Base-by-base conservation (phyloP, 1,284 basidiomycete species). In the Tilletia indica region DNA sequence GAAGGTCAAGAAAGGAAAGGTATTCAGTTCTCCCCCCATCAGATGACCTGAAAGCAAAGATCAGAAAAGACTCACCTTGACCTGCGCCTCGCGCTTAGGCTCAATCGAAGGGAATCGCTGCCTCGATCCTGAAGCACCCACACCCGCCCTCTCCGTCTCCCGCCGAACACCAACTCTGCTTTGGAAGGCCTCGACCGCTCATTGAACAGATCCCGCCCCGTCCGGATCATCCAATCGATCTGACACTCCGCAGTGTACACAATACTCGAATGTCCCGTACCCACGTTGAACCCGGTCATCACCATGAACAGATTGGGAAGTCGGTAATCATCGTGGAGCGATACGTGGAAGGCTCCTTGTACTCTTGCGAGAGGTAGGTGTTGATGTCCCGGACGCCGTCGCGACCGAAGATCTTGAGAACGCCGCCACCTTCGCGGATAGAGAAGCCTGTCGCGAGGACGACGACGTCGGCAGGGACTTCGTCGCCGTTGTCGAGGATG, bases 301-400 rank as follows among this genome's bases (percentile, higher is more conserved):
- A 81, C 72, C n/a, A 71, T 61, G 63, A 77, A 72, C 76, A 82
- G 73, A 73, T 84, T 84, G 82, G 82, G 76, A 83, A 83, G 34
- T 75, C 76, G 0, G 76, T 49, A 36, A 79, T 73, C 70, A 83
- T 78, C 12, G 74, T 71, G 11, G 71, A 75, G 42, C 78, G 80
- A 69, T 84, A 84, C 31, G 68, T 39, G 9, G 38, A 47, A 3
- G 66, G 66, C 38, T 76, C 72, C 19, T 42, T 42, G 76, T 76
- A 79, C 12, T 76, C 63, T 4, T 76, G 64, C 68, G 73, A 69
- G 31, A 78, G 67, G 61, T 38, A 64, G 12, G 61, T 64, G 61
- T 64, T 64, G 61, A 64, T 64, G 61, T 64, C 61, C 63, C 71
- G 69, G 38, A 64, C 56, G 4, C 77, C 77, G 54, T 72, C 67